Evolutionary conservation across 2,329 filamentous ascomycete genomes (phyloP).

Genomic region (Bertia moriformis): DNA sequence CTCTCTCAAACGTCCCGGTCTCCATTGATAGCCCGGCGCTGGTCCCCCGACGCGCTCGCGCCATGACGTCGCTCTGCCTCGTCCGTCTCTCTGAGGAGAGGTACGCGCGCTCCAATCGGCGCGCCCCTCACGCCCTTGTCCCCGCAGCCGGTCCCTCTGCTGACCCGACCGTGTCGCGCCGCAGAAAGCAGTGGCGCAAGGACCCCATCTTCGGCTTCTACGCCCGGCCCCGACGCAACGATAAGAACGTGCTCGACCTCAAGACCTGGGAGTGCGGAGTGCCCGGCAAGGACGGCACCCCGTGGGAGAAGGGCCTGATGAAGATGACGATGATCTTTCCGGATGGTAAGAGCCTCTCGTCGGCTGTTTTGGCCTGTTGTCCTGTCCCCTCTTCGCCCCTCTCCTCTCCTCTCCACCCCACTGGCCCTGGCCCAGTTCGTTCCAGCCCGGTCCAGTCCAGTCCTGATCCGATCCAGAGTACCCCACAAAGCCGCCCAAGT

Average conservation of each 20-base stretch:
- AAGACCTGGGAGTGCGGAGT: constrained; percentile 96
- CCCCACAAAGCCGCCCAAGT: constrained; percentile 96
- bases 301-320: constrained; percentile 96
- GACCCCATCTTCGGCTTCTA: constrained; percentile 98
- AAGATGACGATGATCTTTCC: constrained; percentile 88
- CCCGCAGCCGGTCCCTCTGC: background rate
- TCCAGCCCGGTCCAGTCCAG: constrained; percentile 4
- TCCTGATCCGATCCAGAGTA: constrained; percentile 70
- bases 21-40: too few species aligned
- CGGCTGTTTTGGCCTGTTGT: background rate
- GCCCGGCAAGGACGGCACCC: constrained; percentile 87
- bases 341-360: constrained; percentile 52
- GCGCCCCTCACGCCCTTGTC: constrained; percentile 3
- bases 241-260: constrained; percentile 71
- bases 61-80: constrained; percentile 74
- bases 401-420: background rate
- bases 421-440: constrained; percentile 6
- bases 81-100: constrained; percentile 80
- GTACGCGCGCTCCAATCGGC: constrained; percentile 39
- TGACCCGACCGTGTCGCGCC: background rate
- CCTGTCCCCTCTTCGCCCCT: background rate
- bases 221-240: constrained; percentile 69
- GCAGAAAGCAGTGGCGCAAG: constrained; percentile 86
- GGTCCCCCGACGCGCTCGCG: too few species aligned
- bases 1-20: background rate